Evolutionary conservation across 2,329 filamentous ascomycete genomes (phyloP).

Genomic region (Aspergillus sp.): DNA sequence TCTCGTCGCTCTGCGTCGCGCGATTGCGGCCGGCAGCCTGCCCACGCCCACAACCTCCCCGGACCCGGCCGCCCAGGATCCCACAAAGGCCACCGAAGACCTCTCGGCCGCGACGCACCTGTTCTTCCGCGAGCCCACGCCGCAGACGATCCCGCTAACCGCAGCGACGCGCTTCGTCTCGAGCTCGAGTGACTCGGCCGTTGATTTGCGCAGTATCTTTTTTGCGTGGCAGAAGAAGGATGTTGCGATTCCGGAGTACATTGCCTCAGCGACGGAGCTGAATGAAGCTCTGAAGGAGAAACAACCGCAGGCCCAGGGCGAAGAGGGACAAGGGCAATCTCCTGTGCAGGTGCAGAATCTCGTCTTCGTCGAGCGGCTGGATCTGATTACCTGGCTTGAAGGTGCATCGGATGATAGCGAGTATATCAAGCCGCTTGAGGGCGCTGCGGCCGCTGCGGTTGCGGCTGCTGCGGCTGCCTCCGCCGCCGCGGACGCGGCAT

Average conservation of each 20-base stretch:
- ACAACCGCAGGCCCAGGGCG: constrained; percentile 23
- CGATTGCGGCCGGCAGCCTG: constrained; percentile 62
- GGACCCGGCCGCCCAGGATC: constrained; percentile 42
- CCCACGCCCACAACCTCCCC: constrained; percentile 67
- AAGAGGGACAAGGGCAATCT: constrained; percentile 14
- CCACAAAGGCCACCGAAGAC: constrained; percentile 50
- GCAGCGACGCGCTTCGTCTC: constrained; percentile 79
- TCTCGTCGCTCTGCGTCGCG: constrained; percentile 72
- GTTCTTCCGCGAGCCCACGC: constrained; percentile 57
- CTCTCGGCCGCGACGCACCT: constrained; percentile 73
- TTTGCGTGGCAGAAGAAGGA: constrained; percentile 95
- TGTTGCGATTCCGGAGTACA: constrained; percentile 81
- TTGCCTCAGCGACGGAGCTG: constrained; percentile 68
- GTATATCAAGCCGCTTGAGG: constrained; percentile 77
- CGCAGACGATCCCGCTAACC: constrained; percentile 59
- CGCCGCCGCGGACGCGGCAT: constrained; percentile 17
- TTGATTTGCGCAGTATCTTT: constrained; percentile 89
- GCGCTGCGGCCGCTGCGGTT: constrained; percentile 44
- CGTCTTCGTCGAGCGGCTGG: constrained; percentile 82
- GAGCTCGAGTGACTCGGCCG: constrained; percentile 54
- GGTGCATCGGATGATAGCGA: constrained; percentile 85
- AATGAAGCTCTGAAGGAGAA: constrained; percentile 61
- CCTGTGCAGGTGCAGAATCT: constrained; percentile 70
- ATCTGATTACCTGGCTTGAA: constrained; percentile 88
- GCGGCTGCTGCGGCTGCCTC: constrained; percentile 29